These are phyloP conservation scores for Fusarium piperis DNA, from an alignment of 2,329 filamentous ascomycete species.

Conservation along the genomic window DNA sequence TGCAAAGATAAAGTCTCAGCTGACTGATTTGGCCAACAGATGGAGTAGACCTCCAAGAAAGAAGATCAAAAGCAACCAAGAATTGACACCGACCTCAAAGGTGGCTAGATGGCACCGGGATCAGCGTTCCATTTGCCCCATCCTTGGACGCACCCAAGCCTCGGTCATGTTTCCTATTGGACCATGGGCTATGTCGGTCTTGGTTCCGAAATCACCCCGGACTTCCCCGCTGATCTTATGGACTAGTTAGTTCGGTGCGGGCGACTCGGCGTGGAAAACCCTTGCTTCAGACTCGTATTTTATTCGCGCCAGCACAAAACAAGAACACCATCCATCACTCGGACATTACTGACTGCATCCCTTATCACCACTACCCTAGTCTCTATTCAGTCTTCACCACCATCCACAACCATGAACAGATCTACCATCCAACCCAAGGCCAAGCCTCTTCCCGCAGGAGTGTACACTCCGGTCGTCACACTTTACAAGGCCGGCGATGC, in stretches of 20 bases:
- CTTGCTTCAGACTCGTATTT: neutral
- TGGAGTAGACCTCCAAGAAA: neutral
- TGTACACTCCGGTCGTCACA: slow-evolving; percentile 59
- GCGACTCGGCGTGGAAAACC: neutral
- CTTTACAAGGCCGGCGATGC: slow-evolving; percentile 53
- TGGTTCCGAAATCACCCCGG: neutral
- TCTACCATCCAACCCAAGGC: slow-evolving; percentile 49
- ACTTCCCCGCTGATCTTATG: neutral
- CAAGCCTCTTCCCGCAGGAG: slow-evolving; percentile 52
- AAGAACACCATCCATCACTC: neutral
- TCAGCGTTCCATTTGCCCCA: neutral
- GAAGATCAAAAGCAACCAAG: neutral
- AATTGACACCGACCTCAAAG: neutral
- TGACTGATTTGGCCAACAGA: neutral
- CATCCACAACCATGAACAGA: slow-evolving; percentile 36
- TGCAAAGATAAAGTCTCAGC: neutral
- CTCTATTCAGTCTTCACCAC: neutral
- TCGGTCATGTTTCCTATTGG: slow-evolving; percentile 10
- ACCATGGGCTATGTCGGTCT: neutral
- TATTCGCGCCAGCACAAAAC: neutral
- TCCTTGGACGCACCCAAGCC: neutral
- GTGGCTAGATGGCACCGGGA: neutral
- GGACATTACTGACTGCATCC: neutral
- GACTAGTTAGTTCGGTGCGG: neutral
- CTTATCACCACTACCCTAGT: neutral